Evolutionary conservation across 2,329 filamentous ascomycete genomes (phyloP).

Genomic region (Colletotrichum gigasporum): DNA sequence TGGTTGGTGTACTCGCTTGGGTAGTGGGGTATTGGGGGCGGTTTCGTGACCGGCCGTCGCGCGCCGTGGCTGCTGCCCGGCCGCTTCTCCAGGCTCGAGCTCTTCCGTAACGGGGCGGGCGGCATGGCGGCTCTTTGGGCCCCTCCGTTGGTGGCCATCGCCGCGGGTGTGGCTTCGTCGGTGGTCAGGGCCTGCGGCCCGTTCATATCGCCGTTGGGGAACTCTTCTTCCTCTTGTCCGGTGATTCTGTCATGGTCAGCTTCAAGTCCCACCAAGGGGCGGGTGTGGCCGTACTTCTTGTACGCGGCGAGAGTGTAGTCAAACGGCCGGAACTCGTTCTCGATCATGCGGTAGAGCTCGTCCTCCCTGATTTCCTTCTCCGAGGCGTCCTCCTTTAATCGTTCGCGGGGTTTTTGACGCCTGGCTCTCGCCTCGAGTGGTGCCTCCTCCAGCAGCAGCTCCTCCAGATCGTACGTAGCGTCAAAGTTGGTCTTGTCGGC

Average conservation of each 20-base stretch:
- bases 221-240: constrained; percentile 19
- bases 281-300: constrained; percentile 65
- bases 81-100: constrained; percentile 24
- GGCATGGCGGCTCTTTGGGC: constrained; percentile 27
- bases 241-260: constrained; percentile 30
- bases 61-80: constrained; percentile 34
- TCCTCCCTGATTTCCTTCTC: constrained; percentile 95
- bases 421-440: constrained; percentile 91
- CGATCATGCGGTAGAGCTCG: constrained; percentile 92
- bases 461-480: constrained; percentile 96
- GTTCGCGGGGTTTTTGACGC: constrained; percentile 91
- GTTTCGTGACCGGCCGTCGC: constrained; percentile 20
- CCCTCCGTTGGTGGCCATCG: constrained; percentile 38
- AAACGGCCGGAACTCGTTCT: constrained; percentile 92
- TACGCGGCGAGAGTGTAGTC: constrained; percentile 90
- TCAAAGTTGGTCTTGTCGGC: constrained; percentile 99
- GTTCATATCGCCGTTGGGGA: constrained; percentile 23
- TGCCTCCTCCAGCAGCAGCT: constrained; percentile 91
- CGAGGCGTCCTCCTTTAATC: constrained; percentile 92
- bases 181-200: constrained; percentile 60
- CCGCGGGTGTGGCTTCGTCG: constrained; percentile 56
- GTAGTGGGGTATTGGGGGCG: constrained; percentile 54
- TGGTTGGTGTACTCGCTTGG: constrained; percentile 55
- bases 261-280: background rate
- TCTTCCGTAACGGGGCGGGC: constrained; percentile 22